phyloP scores from a whole-genome alignment of 2,329 filamentous ascomycete species.

The Pochonia chlamydosporia region DNA sequence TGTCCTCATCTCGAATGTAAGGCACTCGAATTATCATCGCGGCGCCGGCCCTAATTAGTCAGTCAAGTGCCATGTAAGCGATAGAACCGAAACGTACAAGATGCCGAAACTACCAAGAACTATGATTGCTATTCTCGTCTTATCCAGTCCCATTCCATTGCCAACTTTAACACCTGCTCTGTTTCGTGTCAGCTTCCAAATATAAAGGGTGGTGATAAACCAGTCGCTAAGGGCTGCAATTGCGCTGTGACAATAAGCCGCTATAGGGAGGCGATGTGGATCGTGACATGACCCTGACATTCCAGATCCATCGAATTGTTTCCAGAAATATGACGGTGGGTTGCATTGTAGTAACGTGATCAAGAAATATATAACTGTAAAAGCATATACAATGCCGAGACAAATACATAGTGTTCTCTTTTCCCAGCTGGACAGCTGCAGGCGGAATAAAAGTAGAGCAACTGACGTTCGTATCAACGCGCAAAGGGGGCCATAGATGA shows the following conservation, averaged over 20 bases:
- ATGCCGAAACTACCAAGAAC: no score
- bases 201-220: background rate
- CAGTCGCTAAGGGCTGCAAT: background rate
- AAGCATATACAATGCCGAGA: background rate
- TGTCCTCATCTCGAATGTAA: background rate
- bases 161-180: background rate
- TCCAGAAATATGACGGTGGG: slow-evolving; percentile 1
- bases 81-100: background rate
- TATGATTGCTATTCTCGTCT: background rate
- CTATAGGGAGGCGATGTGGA: background rate
- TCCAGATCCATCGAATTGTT: background rate
- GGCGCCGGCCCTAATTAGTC: background rate
- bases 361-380: background rate
- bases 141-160: background rate
- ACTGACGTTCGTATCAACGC: slow-evolving; percentile 1
- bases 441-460: background rate
- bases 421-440: background rate
- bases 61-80: background rate
- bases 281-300: background rate
- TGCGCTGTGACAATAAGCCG: background rate
- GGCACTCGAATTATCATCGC: background rate
- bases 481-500: slow-evolving; percentile 1
- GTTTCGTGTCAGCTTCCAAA: background rate
- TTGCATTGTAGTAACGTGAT: background rate
- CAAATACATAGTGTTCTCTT: background rate